Evolutionary conservation across 1,284 basidiomycete genomes (phyloP).

Genomic region (Ceratobasidium sp.): DNA sequence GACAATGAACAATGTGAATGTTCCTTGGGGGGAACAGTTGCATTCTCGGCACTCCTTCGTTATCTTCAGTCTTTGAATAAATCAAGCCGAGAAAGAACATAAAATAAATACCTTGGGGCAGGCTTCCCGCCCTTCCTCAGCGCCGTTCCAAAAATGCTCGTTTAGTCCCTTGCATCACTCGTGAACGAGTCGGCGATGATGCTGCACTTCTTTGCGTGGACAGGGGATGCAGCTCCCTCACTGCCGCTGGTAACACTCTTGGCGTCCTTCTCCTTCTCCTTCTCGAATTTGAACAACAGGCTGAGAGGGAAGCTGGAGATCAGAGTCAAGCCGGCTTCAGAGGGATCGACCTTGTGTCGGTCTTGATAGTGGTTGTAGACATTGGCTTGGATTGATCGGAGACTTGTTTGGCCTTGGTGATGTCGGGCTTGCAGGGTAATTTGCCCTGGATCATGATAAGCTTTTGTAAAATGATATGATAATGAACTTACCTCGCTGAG

Average conservation of each 20-base stretch:
- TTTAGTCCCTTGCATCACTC: conserved; percentile 55
- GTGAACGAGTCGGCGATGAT: conserved; percentile 51
- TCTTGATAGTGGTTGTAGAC: conserved; percentile 40
- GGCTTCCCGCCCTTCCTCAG: conserved; percentile 77
- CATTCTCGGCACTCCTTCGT: conserved; percentile 3
- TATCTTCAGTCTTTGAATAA: neutral
- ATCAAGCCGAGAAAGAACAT: conserved; percentile 46
- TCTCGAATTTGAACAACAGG: conserved; percentile 50
- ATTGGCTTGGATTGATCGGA: conserved; percentile 37
- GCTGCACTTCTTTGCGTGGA: conserved; percentile 61
- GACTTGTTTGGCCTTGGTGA: conserved; percentile 41
- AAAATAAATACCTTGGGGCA: conserved; percentile 70
- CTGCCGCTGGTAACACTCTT: conserved; percentile 45
- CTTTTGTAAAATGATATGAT: conserved; percentile 22
- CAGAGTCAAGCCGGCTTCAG: conserved; percentile 42
- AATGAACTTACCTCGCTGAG: conserved; percentile 66
- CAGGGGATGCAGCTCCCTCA: conserved; percentile 48
- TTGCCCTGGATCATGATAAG: conserved; percentile 54
- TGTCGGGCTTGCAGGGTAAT: conserved; percentile 45
- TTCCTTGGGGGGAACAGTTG: conserved; percentile 1
- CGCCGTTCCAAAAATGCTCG: conserved; percentile 76
- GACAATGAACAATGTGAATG: conserved; percentile 31
- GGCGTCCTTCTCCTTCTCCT: conserved; percentile 46
- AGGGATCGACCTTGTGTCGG: conserved; percentile 32
- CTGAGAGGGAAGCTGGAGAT: conserved; percentile 48